Conservation (phyloP, 2,329 filamentous ascomycete genomes). For the Aulographum hederae region DNA sequence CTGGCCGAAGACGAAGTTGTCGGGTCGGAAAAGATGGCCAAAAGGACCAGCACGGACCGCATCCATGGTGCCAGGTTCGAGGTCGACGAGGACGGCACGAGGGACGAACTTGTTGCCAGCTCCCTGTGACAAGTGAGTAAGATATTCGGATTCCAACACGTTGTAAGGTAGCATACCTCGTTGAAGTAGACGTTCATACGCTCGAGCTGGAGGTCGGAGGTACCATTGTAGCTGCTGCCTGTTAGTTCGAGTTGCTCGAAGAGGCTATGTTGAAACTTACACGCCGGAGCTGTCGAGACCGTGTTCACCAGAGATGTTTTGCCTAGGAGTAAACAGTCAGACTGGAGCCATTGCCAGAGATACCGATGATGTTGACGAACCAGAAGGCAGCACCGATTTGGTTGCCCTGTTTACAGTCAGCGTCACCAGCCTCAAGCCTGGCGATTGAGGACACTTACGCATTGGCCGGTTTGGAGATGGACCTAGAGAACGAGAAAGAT, state of each 20-base stretch:
- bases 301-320: conserved; percentile 50
- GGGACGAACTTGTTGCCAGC: conserved; percentile 98
- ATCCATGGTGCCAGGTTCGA: conserved; percentile 99
- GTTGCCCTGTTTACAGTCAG: conserved; percentile 61
- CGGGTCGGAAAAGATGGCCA: conserved; percentile 96
- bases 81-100: conserved; percentile 96
- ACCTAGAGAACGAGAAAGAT: conserved; percentile 47
- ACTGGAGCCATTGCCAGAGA: neutral
- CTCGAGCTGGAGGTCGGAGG: conserved; percentile 97
- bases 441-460: conserved; percentile 45
- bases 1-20: conserved; percentile 99
- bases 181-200: conserved; percentile 99
- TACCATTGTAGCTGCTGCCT: conserved; percentile 69
- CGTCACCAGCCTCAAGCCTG: conserved; percentile 6
- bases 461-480: conserved; percentile 99
- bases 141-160: conserved; percentile 3
- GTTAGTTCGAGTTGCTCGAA: conserved; percentile 2
- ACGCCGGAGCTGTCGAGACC: conserved; percentile 94
- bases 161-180: conserved; percentile 38
- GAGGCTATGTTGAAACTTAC: conserved; percentile 39
- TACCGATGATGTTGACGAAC: conserved; percentile 29
- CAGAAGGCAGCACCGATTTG: conserved; percentile 99
- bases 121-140: conserved; percentile 43
- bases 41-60: conserved; percentile 96
- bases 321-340: conserved; percentile 15